Evolutionary conservation across 305 asterid species (phyloP).

Genomic region (Fraxinus platypoda): DNA sequence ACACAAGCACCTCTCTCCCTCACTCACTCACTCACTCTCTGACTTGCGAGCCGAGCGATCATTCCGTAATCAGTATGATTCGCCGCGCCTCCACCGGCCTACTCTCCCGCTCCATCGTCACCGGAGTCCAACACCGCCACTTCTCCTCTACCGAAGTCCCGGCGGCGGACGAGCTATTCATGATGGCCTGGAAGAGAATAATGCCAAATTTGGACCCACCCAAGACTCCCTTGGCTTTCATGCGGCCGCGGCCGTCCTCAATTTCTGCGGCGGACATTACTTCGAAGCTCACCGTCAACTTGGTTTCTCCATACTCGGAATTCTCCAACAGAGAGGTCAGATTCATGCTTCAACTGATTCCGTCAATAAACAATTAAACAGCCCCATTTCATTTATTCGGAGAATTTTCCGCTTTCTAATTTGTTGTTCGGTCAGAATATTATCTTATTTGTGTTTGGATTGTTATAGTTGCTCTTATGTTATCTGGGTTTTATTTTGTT

Average conservation of each 20-base stretch:
- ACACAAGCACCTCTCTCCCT: neutral
- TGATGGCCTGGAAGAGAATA: constrained; percentile 44
- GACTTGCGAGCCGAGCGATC: constrained; percentile 29
- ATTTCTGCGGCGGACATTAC: constrained; percentile 24
- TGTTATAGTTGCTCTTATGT: neutral
- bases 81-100: constrained; percentile 35
- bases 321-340: constrained; percentile 33
- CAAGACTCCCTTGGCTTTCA: constrained; percentile 50
- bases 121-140: constrained; percentile 19
- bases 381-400: neutral
- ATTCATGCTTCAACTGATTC: neutral
- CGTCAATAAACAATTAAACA: neutral
- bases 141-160: constrained; percentile 34
- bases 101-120: constrained; percentile 23
- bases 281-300: constrained; percentile 40
- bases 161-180: constrained; percentile 39
- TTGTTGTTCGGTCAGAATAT: neutral
- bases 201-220: constrained; percentile 51
- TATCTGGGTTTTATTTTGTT: neutral
- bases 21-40: constrained; percentile 30
- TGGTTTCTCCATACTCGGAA: constrained; percentile 35
- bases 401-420: neutral
- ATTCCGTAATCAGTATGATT: constrained; percentile 32
- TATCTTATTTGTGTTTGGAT: neutral
- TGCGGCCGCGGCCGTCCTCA: constrained; percentile 40